Conservation (phyloP, 2,329 filamentous ascomycete genomes). For the Penicillium sp. region DNA sequence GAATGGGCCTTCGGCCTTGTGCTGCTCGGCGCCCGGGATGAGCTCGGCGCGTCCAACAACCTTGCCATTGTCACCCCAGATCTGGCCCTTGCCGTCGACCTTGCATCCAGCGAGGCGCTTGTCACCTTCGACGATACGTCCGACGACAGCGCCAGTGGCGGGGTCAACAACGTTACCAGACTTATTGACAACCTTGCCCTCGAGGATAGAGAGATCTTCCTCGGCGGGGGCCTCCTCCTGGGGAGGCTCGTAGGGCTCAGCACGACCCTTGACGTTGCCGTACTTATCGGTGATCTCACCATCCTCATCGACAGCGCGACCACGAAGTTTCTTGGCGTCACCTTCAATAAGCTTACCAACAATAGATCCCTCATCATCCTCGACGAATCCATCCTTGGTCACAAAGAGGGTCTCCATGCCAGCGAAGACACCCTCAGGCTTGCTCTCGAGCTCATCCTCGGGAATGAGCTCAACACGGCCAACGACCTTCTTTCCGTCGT, state of each 20-base stretch:
- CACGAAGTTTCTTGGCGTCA: constrained; percentile 69
- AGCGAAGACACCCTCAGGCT: constrained; percentile 58
- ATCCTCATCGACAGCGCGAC: constrained; percentile 74
- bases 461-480: constrained; percentile 60
- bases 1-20: constrained; percentile 57
- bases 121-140: constrained; percentile 59
- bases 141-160: constrained; percentile 57
- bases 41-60: constrained; percentile 61
- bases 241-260: constrained; percentile 55
- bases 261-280: constrained; percentile 60
- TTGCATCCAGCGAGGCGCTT: constrained; percentile 59
- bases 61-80: constrained; percentile 63
- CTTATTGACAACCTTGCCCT: constrained; percentile 64
- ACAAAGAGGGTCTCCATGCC: constrained; percentile 58
- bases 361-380: constrained; percentile 75
- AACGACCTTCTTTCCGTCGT: constrained; percentile 57
- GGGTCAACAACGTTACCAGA: constrained; percentile 60
- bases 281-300: constrained; percentile 80
- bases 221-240: constrained; percentile 45
- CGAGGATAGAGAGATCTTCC: constrained; percentile 59
- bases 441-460: constrained; percentile 55
- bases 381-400: constrained; percentile 58
- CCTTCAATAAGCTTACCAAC: constrained; percentile 72
- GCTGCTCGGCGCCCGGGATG: constrained; percentile 51
- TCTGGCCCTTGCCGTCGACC: constrained; percentile 62